These are phyloP conservation scores for Acidomyces sp. DNA, from an alignment of 495 filamentous ascomycete genomes.

Conservation along the genomic window DNA sequence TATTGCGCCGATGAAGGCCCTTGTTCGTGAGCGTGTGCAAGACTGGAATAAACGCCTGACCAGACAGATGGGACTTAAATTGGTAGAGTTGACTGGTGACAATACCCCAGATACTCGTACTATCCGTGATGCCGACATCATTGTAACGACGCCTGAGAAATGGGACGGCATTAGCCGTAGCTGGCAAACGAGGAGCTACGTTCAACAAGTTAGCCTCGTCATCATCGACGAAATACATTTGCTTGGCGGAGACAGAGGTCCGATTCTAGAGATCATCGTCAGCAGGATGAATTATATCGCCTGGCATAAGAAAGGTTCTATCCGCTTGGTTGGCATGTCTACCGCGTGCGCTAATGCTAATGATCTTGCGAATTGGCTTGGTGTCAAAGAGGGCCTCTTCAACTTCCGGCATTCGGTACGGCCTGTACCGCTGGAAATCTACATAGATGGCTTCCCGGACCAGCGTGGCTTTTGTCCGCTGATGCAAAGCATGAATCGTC, in stretches of 20 bases:
- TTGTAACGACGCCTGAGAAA: conserved; percentile 97
- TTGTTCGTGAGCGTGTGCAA: conserved; percentile 90
- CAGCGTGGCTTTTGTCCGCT: conserved; percentile 89
- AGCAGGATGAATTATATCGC: conserved; percentile 99
- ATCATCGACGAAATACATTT: conserved; percentile 99
- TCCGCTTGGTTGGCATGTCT: conserved; percentile 92
- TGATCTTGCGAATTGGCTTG: conserved; percentile 91
- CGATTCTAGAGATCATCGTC: conserved; percentile 97
- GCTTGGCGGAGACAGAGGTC: conserved; percentile 85
- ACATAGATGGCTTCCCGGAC: conserved; percentile 94
- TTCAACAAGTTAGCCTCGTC: conserved; percentile 85
- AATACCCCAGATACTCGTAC: conserved; percentile 94
- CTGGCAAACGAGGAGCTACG: conserved; percentile 94
- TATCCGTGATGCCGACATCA: conserved; percentile 90
- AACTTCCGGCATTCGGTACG: conserved; percentile 98
- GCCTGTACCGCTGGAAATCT: conserved; percentile 87
- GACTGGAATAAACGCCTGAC: conserved; percentile 88
- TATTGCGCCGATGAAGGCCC: conserved; percentile 97
- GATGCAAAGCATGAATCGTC: conserved; percentile 98
- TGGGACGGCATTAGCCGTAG: conserved; percentile 99
- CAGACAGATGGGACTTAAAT: conserved; percentile 66
- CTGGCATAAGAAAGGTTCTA: conserved; percentile 73
- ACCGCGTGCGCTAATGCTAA: conserved; percentile 93
- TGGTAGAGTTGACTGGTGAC: conserved; percentile 95
- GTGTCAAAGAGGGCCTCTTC: conserved; percentile 91